A percentile compares a stretch with the other conserved stretches of the same genome.
Conservation (phyloP, 768 basidiomycete genomes). For the Chalciporus sphaerocephalus region DNA sequence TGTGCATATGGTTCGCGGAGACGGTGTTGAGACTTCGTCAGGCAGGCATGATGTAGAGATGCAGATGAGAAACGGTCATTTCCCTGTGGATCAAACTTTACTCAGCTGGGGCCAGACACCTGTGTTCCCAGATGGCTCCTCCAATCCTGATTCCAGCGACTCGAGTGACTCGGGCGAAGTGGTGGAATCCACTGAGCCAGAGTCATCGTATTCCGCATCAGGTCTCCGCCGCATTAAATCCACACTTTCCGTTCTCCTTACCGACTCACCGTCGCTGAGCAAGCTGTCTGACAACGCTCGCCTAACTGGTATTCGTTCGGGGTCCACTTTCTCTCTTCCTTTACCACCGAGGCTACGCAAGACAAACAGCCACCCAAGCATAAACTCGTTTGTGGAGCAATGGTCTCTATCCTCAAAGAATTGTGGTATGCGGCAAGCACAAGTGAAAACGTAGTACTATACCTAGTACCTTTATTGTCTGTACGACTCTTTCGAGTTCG, state of each 20-base stretch:
- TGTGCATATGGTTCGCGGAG: slow-evolving; percentile 66
- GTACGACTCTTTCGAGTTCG: not conserved
- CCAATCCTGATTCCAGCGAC: slow-evolving; percentile 1
- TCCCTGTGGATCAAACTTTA: slow-evolving; percentile 35
- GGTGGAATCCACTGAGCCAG: slow-evolving; percentile 5
- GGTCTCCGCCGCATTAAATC: slow-evolving; percentile 30
- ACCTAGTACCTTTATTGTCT: not conserved
- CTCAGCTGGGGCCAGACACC: slow-evolving; percentile 49
- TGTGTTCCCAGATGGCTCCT: not conserved
- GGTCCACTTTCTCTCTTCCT: slow-evolving; percentile 32
- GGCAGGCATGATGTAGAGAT: slow-evolving; percentile 40
- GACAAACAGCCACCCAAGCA: slow-evolving; percentile 51
- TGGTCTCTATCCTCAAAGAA: slow-evolving; percentile 63
- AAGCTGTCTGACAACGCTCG: slow-evolving; percentile 9
- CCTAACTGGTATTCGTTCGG: slow-evolving; percentile 4
- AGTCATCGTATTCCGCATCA: slow-evolving; percentile 11
- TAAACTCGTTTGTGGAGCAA: slow-evolving; percentile 53
- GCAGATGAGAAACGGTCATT: slow-evolving; percentile 27
- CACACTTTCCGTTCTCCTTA: slow-evolving; percentile 24
- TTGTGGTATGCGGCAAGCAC: slow-evolving; percentile 40
- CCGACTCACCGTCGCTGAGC: slow-evolving; percentile 16
- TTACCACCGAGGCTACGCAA: slow-evolving; percentile 47
- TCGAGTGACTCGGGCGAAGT: slow-evolving; percentile 1
- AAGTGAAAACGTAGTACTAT: slow-evolving; percentile 8
- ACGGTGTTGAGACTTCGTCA: slow-evolving; percentile 54